A percentile compares a stretch with the other conserved stretches of the same genome.
Conservation (phyloP, 2,329 filamentous ascomycete species). For the Diaporthe vexans region DNA sequence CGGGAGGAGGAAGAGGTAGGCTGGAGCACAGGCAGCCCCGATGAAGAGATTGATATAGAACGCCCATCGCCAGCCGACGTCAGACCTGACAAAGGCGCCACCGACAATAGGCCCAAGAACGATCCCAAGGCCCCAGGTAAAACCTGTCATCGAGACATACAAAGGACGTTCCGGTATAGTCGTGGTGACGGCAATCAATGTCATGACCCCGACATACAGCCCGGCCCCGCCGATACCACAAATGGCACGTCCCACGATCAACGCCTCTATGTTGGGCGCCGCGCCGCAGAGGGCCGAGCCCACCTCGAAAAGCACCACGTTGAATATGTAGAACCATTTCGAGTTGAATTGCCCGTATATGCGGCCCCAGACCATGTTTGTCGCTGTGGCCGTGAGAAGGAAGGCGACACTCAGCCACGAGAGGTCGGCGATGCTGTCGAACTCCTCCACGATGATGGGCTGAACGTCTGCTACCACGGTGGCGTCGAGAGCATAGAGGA, state of each 20-base stretch:
- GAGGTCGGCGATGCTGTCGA: not conserved
- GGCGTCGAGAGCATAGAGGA: not conserved
- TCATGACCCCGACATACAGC: not conserved
- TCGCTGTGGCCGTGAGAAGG: not conserved
- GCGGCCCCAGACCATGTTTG: not conserved
- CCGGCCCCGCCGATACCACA: not conserved
- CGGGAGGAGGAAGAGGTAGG: not conserved
- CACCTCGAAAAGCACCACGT: not conserved
- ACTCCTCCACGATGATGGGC: not conserved
- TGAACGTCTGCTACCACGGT: not conserved
- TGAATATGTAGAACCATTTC: not conserved
- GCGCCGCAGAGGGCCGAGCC: not conserved
- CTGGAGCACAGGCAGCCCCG: constrained; percentile 11
- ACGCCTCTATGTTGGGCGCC: not conserved
- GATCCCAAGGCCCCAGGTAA: constrained; percentile 31
- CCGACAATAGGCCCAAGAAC: constrained; percentile 36
- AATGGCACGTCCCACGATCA: not conserved
- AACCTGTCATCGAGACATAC: not conserved
- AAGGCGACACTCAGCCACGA: not conserved
- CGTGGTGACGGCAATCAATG: not conserved
- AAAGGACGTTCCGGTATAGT: not conserved
- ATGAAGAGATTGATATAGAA: constrained; percentile 40
- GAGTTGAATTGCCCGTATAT: not conserved
- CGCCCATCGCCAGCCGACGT: constrained; percentile 36
- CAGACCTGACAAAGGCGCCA: constrained; percentile 28